Evolutionary conservation across 352 stramenopile genomes (phyloP).

Genomic region (Globisporangium canariense): DNA sequence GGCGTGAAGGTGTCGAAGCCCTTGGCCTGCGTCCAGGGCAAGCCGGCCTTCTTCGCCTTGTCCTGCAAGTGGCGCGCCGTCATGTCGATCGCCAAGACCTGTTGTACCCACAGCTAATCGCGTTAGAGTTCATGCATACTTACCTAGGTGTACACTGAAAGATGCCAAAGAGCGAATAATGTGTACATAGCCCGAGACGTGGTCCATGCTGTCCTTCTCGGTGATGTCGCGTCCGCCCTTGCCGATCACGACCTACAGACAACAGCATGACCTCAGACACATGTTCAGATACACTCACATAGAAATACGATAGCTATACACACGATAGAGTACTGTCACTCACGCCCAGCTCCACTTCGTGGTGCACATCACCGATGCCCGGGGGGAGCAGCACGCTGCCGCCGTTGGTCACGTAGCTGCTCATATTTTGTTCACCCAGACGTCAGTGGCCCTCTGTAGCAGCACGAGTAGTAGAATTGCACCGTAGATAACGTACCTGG

Average conservation of each 20-base stretch:
- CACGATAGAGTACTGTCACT: constrained; percentile 4
- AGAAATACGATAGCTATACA: not conserved
- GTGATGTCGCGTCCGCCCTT: constrained; percentile 60
- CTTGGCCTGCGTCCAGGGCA: constrained; percentile 78
- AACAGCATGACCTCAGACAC: not conserved
- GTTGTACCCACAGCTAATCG: not conserved
- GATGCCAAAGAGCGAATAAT: not conserved
- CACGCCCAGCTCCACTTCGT: constrained; percentile 83
- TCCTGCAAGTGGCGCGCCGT: constrained; percentile 73
- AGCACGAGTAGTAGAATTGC: not conserved
- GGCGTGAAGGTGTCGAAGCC: constrained; percentile 80
- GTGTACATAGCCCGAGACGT: constrained; percentile 65
- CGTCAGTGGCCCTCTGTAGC: not conserved
- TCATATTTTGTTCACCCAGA: not conserved
- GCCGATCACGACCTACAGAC: constrained; percentile 59
- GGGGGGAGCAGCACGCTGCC: constrained; percentile 59
- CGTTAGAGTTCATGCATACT: not conserved
- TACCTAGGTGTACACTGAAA: not conserved
- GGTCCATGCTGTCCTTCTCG: constrained; percentile 58
- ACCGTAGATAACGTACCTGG: constrained; percentile 23
- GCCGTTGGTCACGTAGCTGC: constrained; percentile 59
- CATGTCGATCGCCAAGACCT: constrained; percentile 79
- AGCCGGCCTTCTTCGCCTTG: constrained; percentile 70
- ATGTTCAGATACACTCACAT: not conserved
- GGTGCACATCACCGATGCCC: constrained; percentile 71